These are phyloP conservation scores for Herpotrichia juniperi DNA, from an alignment of 2,329 filamentous ascomycete genomes.

Conservation along the genomic window DNA sequence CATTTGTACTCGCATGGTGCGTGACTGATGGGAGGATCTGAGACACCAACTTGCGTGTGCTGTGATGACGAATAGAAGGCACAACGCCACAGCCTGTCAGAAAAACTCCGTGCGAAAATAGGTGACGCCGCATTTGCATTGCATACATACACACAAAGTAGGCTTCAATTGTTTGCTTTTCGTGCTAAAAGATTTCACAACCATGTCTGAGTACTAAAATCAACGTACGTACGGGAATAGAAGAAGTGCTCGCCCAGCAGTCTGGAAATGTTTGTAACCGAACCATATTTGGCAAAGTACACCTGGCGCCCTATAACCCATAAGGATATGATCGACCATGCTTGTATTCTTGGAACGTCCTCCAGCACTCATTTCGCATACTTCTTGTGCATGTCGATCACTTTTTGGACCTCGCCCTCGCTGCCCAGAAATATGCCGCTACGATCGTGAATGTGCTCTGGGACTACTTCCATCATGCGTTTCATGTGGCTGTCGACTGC, in stretches of 20 bases:
- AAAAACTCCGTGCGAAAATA: neutral
- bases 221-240: constrained; percentile 5
- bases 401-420: constrained; percentile 93
- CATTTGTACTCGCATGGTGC: neutral
- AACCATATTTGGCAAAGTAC: constrained; percentile 17
- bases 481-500: constrained; percentile 91
- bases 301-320: constrained; percentile 6
- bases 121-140: neutral
- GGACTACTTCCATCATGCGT: constrained; percentile 86
- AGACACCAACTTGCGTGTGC: neutral
- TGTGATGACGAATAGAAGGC: neutral
- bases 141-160: neutral
- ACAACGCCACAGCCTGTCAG: neutral
- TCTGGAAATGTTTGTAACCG: constrained; percentile 12
- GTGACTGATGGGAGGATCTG: neutral
- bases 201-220: neutral
- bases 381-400: constrained; percentile 80
- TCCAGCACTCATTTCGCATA: constrained; percentile 38
- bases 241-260: constrained; percentile 11
- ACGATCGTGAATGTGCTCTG: constrained; percentile 91
- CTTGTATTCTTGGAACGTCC: neutral
- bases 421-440: constrained; percentile 97
- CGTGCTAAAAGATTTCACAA: neutral
- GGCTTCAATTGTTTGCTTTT: neutral
- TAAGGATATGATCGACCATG: constrained; percentile 10